phyloP scores from a whole-genome alignment of 2,329 filamentous ascomycete species.

The Trichophaea hybrida region DNA sequence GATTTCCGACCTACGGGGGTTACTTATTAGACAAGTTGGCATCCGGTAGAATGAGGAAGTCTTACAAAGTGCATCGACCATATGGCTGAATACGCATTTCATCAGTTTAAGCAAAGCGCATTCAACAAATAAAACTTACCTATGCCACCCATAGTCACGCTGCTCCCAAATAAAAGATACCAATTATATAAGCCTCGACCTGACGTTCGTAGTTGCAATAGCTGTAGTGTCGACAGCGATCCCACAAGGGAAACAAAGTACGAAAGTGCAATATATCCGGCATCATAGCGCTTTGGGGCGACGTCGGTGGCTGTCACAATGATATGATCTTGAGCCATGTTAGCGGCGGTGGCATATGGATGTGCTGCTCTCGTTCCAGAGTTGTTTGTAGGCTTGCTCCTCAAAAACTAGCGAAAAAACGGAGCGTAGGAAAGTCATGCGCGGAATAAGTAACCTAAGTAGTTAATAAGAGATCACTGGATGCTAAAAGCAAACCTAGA shows the following conservation, averaged over 20 bases:
- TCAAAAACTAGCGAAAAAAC: too few relatives aligned
- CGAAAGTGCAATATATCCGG: constrained; percentile 53
- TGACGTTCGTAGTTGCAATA: constrained; percentile 62
- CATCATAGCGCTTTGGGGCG: constrained; percentile 39
- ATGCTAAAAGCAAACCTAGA: too few relatives aligned
- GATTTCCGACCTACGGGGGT: constrained; percentile 48
- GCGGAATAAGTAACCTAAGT: too few relatives aligned
- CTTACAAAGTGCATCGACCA: constrained; percentile 50
- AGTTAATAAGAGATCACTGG: too few relatives aligned
- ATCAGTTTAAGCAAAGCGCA: constrained; percentile 19
- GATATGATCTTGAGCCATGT: too few relatives aligned
- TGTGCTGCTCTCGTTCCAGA: too few relatives aligned
- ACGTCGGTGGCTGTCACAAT: not conserved
- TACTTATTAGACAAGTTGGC: not conserved
- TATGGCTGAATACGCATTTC: constrained; percentile 30
- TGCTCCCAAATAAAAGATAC: constrained; percentile 48
- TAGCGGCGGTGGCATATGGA: too few relatives aligned
- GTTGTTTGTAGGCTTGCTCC: too few relatives aligned
- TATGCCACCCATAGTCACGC: constrained; percentile 58
- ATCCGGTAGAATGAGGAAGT: not conserved
- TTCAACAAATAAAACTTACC: constrained; percentile 55
- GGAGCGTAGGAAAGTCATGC: too few relatives aligned
- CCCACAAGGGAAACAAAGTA: constrained; percentile 60
- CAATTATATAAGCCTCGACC: constrained; percentile 54
- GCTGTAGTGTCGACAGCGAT: constrained; percentile 62